A percentile compares a stretch with the other conserved stretches of the same genome.
phyloP scores from a whole-genome alignment of 2,329 filamentous ascomycete species.

The Colletotrichum coccodes region DNA sequence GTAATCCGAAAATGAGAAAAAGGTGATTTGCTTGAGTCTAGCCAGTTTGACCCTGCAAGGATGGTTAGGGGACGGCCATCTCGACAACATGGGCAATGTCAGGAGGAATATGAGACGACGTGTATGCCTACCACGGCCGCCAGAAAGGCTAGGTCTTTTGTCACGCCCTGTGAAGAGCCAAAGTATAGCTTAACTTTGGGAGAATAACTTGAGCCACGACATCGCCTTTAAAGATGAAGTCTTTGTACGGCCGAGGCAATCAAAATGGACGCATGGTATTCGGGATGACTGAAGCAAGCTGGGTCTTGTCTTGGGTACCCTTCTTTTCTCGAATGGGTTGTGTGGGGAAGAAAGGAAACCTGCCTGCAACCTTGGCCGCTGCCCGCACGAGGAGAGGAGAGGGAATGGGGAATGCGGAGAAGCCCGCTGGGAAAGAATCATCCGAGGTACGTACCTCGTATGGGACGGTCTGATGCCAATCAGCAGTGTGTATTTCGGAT shows the following conservation, averaged over 20 bases:
- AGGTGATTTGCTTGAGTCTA: neutral
- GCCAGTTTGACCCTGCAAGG: neutral
- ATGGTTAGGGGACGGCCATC: neutral
- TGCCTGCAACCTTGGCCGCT: neutral
- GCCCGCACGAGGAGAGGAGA: neutral
- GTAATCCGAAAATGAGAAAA: neutral
- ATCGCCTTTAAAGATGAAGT: neutral
- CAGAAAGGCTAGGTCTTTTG: no score
- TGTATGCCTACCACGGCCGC: no score
- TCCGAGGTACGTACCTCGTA: neutral
- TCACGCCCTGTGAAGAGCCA: neutral
- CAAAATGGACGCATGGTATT: neutral
- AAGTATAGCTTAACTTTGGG: neutral
- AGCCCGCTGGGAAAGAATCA: neutral
- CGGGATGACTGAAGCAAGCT: neutral
- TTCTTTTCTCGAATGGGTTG: conserved; percentile 9
- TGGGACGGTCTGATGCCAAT: neutral
- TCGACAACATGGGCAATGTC: neutral
- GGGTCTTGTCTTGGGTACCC: neutral
- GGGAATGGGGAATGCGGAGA: conserved; percentile 22
- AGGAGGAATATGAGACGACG: neutral
- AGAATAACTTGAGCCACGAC: neutral
- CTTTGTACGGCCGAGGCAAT: neutral
- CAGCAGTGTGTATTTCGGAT: no score
- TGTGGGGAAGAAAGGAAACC: conserved; percentile 21